Evolutionary conservation across 495 filamentous ascomycete genomes (phyloP).

Genomic region (Cryomyces antarcticus): DNA sequence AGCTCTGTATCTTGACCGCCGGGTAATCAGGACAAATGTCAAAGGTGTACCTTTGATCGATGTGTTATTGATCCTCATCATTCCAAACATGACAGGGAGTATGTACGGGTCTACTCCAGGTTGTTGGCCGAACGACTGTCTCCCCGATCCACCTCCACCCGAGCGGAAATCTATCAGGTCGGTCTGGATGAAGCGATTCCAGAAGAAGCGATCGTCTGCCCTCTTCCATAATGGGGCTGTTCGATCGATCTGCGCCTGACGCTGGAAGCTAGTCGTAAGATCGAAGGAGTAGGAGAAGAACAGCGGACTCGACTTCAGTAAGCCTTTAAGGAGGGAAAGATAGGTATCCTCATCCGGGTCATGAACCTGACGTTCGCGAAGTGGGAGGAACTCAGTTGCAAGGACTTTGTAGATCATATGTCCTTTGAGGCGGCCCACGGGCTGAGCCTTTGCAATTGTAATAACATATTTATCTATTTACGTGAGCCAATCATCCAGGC

Average conservation of each 20-base stretch:
- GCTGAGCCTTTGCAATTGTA: slow-evolving; percentile 82
- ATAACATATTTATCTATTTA: slow-evolving; percentile 82
- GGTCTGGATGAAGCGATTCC: slow-evolving; percentile 82
- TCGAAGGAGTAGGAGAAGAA: slow-evolving; percentile 97
- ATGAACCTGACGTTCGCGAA: slow-evolving; percentile 77
- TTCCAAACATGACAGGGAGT: slow-evolving; percentile 82
- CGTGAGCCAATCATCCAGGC: too few species aligned
- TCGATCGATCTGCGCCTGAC: slow-evolving; percentile 54
- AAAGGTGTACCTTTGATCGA: slow-evolving; percentile 61
- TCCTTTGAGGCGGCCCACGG: slow-evolving; percentile 74
- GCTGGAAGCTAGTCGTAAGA: slow-evolving; percentile 84
- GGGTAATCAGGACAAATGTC: slow-evolving; percentile 71
- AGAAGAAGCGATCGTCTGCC: slow-evolving; percentile 95
- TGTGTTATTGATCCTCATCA: slow-evolving; percentile 70
- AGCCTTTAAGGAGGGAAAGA: slow-evolving; percentile 51
- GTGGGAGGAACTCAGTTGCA: slow-evolving; percentile 78
- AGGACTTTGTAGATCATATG: slow-evolving; percentile 86
- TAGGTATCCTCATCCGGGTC: slow-evolving; percentile 89
- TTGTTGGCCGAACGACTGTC: slow-evolving; percentile 37
- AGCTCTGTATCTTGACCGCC: slow-evolving; percentile 64
- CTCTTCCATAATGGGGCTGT: slow-evolving; percentile 67
- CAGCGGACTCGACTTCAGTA: slow-evolving; percentile 71
- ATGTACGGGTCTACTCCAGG: slow-evolving; percentile 79
- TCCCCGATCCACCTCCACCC: slow-evolving; percentile 15
- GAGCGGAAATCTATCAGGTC: slow-evolving; percentile 75